Percentiles rank a stretch among this genome's conserved stretches.
These are phyloP conservation scores for Candida sp. DNA, from an alignment of 1,139 yeast genomes.

Conservation along the genomic window DNA sequence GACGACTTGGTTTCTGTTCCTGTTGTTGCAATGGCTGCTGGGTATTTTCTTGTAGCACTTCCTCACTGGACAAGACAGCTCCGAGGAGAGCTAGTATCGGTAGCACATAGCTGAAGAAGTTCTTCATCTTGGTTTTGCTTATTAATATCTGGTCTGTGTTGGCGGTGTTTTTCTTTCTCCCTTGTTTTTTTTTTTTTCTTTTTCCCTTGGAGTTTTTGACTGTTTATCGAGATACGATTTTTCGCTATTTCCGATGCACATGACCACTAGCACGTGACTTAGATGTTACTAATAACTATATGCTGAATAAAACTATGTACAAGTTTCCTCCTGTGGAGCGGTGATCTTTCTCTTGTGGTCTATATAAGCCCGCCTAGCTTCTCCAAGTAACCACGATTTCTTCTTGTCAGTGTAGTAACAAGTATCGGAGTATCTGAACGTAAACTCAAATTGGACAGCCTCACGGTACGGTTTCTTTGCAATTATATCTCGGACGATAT, in stretches of 20 bases:
- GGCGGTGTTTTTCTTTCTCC: background rate
- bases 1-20: conserved; percentile 41
- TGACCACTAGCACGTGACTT: background rate
- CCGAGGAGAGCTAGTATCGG: conserved; percentile 1
- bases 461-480: background rate
- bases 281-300: background rate
- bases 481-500: background rate
- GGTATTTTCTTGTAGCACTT: background rate
- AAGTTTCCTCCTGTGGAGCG: too few relatives aligned
- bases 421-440: background rate
- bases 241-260: background rate
- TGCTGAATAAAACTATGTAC: background rate
- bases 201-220: background rate
- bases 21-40: background rate
- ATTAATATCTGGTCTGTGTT: background rate
- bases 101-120: conserved; percentile 2
- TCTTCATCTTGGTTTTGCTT: conserved; percentile 1
- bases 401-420: background rate
- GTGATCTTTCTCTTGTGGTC: background rate
- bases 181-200: background rate
- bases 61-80: background rate
- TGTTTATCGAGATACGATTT: background rate
- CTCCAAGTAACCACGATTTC: too few relatives aligned
- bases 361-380: background rate
- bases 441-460: background rate